Base-by-base conservation (phyloP, 192 early-diverging fungal species). In the Mortierella alpina region DNA sequence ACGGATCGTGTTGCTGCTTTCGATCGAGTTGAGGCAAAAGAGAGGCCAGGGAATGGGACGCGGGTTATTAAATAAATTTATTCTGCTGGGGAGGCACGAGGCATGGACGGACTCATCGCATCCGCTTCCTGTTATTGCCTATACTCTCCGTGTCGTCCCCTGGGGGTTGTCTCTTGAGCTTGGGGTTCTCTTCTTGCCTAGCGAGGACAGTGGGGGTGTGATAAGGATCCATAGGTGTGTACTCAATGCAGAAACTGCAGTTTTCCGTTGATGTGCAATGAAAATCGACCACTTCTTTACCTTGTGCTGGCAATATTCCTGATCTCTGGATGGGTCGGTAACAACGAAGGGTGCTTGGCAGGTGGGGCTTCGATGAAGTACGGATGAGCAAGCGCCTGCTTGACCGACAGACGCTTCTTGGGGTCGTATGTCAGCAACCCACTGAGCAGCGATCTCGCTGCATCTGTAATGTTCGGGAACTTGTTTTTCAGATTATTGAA, bases 351-450 rank as follows among this genome's bases (percentile, higher is more conserved):
- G 62, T 83, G 84, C 48, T 86, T 82, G 18, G 76, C 72, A 22
- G 66, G 76, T 22, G 95, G 95, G n/a, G 89, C 82, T 63, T 95
- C 94, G 17, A 78, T 77, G 69, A 96, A 96, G 66, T 94, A 96
- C 12, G 89, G 75, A 74, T 94, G 92, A 12, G 85, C 82, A 17
- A 94, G 66, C 20, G 95, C 95, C 53, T 87, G 83, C 42, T 83
- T 82, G 13, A 92, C 92, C 12, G 85, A 86, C 7, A 94, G 57
- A 13, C 95, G 87, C 76, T 86, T 82, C 52, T 72, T 77, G 6
- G 95, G 95, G 51, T 93, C 86, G 63, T 95, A 96, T 0, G 88
- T 92, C n/a, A 97, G 83, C 51, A 97, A 62, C 10, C 84, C 80
- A 22, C 85, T 87, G 6, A 97, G 83, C 18, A 97, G 82, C 12